Evolutionary conservation across 306 rosid genomes (phyloP).

Genomic region (Leucaena leucocephala): DNA sequence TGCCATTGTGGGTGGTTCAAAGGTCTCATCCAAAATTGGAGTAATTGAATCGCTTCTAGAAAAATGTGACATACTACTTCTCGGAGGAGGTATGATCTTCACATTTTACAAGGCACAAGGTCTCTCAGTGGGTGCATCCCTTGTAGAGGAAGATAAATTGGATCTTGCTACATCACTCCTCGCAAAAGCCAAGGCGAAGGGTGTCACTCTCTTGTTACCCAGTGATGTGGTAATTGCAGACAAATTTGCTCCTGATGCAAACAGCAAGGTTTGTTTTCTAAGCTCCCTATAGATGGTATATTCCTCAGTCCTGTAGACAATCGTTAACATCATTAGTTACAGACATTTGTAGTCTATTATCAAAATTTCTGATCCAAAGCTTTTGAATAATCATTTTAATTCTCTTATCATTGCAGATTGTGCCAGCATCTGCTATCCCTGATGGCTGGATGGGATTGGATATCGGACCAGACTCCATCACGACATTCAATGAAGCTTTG

Average conservation of each 20-base stretch:
- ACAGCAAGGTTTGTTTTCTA: slow-evolving; percentile 83
- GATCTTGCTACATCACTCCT: slow-evolving; percentile 87
- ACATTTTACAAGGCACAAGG: slow-evolving; percentile 99
- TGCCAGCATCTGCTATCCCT: slow-evolving; percentile 91
- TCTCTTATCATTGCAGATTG: slow-evolving; percentile 59
- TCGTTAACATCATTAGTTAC: background rate
- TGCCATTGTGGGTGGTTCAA: slow-evolving; percentile 99
- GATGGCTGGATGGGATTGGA: slow-evolving; percentile 99
- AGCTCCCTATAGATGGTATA: slow-evolving; percentile 29
- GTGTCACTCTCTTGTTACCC: slow-evolving; percentile 94
- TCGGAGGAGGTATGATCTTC: slow-evolving; percentile 99
- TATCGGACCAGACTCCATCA: slow-evolving; percentile 94
- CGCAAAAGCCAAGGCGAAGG: slow-evolving; percentile 88
- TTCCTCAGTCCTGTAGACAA: background rate
- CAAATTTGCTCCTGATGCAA: slow-evolving; percentile 98
- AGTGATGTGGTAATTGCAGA: slow-evolving; percentile 91
- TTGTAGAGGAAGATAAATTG: slow-evolving; percentile 95
- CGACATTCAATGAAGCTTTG: slow-evolving; percentile 80
- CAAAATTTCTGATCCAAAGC: slow-evolving; percentile 2
- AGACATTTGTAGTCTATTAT: background rate
- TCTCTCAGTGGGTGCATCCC: slow-evolving; percentile 93
- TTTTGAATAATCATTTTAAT: slow-evolving; percentile 28
- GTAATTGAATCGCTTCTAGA: slow-evolving; percentile 95
- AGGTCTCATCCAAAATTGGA: slow-evolving; percentile 97
- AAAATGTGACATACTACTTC: slow-evolving; percentile 84